Evolutionary conservation across 2,329 filamentous ascomycete species (phyloP).

Genomic region (Talaromyces atroroseus): DNA sequence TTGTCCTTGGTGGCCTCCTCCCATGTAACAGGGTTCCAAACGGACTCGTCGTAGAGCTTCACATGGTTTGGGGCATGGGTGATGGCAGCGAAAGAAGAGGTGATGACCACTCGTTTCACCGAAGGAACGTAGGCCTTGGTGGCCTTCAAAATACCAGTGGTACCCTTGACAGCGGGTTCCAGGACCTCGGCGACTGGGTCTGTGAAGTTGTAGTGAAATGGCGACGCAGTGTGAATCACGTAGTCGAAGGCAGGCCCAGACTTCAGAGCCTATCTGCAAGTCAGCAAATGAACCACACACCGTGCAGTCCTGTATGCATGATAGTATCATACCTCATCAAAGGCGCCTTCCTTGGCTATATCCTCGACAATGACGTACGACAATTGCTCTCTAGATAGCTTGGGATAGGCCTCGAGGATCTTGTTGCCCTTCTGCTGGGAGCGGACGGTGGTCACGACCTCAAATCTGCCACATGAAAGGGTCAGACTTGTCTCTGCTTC

Average conservation of each 20-base stretch:
- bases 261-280: slow-evolving; percentile 43
- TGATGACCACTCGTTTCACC: slow-evolving; percentile 69
- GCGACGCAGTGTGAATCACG: slow-evolving; percentile 69
- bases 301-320: not conserved
- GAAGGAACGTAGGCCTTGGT: slow-evolving; percentile 56
- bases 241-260: slow-evolving; percentile 63
- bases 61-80: slow-evolving; percentile 41
- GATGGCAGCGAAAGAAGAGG: slow-evolving; percentile 64
- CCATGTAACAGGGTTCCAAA: slow-evolving; percentile 42
- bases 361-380: slow-evolving; percentile 66
- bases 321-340: slow-evolving; percentile 54
- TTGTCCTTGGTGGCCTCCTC: slow-evolving; percentile 33
- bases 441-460: slow-evolving; percentile 59
- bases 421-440: slow-evolving; percentile 57
- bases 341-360: slow-evolving; percentile 64
- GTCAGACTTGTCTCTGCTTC: not conserved
- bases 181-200: slow-evolving; percentile 60
- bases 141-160: slow-evolving; percentile 56
- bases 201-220: slow-evolving; percentile 68
- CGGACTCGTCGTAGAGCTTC: slow-evolving; percentile 33
- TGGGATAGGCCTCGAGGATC: slow-evolving; percentile 52
- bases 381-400: slow-evolving; percentile 51
- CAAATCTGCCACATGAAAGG: slow-evolving; percentile 40
- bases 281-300: slow-evolving; percentile 6
- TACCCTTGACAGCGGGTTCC: slow-evolving; percentile 59